Base-by-base conservation (phyloP, 2,329 filamentous ascomycete species). In the Helicocarpus griseus region DNA sequence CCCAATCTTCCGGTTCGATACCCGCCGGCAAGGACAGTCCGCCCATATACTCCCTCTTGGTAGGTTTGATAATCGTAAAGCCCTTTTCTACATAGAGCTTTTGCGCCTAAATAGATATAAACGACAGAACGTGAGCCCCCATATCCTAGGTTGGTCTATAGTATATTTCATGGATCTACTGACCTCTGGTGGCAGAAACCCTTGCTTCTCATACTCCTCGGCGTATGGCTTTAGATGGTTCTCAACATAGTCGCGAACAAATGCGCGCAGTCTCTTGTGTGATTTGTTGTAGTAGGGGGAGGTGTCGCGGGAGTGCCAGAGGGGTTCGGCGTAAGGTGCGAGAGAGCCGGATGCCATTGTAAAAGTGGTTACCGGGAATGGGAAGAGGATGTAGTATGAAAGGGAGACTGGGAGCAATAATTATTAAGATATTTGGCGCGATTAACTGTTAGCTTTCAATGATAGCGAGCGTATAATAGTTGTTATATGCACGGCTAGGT, bases 191-290 rank as follows among this genome's bases (percentile, higher is more conserved):
- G 77, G 77, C 11, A 78, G 77, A 50, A 76, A 63, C 1, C 76
- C 76, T 2, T 76, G 75, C 3, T 72, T 73, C 61, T 86, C 83
- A 82, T 83, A 86, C 36, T 84, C 79, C 29, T 81, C 73, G 3
- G 77, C 77, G 56, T 77, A 71, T 0, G 81, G 81, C 1, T 77
- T 67, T 41, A 86, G 71, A 35, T 81, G 67, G 1, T 73, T 70
- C 53, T 85, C 76, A 45, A 85, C 69, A 54, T 85, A 85, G 22
- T 72, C 61, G 36, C 83, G 77, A 0, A 85, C 68, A 4, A 69
- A 72, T 35, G 77, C 71, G 48, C 80, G 79, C 1, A 86, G 71
- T n/a, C 65, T 68, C 29, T 76, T 74, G 61, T 86, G 83, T 2
- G 77, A 77, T 13, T 76, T 72, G 26, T 75, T 82, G 70, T 86